Evolutionary conservation across 1,139 yeast species (phyloP).

Genomic region (Zygosaccharomyces pseudobailii): DNA sequence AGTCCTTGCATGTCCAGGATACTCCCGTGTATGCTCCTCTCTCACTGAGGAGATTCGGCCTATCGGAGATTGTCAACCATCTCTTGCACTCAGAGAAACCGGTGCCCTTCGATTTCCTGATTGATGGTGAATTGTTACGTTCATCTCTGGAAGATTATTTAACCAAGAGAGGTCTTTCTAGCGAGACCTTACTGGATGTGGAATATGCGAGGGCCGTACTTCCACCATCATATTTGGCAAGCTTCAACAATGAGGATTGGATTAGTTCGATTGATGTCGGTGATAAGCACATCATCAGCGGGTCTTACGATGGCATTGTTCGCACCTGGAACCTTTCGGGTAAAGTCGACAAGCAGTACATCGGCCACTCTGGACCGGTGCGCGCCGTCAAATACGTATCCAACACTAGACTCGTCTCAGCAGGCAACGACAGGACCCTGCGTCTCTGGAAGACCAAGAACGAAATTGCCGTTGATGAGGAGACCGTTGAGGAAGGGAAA

Average conservation of each 20-base stretch:
- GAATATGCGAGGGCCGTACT: constrained; percentile 90
- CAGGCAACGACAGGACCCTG: constrained; percentile 83
- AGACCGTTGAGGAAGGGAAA: constrained; percentile 62
- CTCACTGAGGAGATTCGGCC: constrained; percentile 78
- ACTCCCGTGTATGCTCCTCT: constrained; percentile 86
- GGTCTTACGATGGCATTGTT: constrained; percentile 92
- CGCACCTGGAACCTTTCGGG: constrained; percentile 86
- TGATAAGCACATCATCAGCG: constrained; percentile 57
- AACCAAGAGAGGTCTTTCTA: constrained; percentile 68
- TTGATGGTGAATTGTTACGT: constrained; percentile 76
- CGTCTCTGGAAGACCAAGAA: constrained; percentile 78
- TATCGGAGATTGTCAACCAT: constrained; percentile 93
- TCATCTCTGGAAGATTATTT: constrained; percentile 77
- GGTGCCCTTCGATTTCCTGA: constrained; percentile 87
- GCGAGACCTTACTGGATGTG: constrained; percentile 71
- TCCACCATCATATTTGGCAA: constrained; percentile 87
- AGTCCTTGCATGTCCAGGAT: constrained; percentile 66
- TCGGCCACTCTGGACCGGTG: constrained; percentile 85
- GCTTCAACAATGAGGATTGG: constrained; percentile 95
- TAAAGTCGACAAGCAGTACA: constrained; percentile 71
- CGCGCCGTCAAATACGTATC: constrained; percentile 76
- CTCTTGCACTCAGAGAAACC: constrained; percentile 57
- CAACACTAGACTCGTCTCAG: constrained; percentile 71
- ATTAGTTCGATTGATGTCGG: constrained; percentile 59
- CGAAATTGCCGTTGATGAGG: constrained; percentile 40